Conservation (phyloP, 352 stramenopile species). For the Globisporangium takayamanum region DNA sequence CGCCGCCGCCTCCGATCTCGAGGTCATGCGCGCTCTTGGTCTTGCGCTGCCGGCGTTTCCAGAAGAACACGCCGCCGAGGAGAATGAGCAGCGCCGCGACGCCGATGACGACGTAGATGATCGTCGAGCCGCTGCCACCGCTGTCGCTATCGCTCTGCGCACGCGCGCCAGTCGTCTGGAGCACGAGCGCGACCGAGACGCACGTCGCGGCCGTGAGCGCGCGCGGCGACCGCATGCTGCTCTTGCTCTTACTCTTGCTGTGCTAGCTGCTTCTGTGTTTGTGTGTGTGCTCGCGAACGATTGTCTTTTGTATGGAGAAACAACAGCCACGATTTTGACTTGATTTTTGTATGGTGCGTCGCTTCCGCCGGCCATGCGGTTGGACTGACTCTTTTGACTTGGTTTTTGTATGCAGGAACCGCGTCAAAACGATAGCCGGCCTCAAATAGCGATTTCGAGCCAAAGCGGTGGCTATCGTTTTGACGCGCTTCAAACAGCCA, state of each 20-base stretch:
- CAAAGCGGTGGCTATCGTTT: too few relatives aligned
- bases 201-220: background rate
- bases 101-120: slow-evolving; percentile 55
- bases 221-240: slow-evolving; percentile 4
- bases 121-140: slow-evolving; percentile 21
- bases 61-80: slow-evolving; percentile 42
- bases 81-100: slow-evolving; percentile 46
- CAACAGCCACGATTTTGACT: too few relatives aligned
- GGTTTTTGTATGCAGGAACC: too few relatives aligned
- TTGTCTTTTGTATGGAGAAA: too few relatives aligned
- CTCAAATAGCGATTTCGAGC: too few relatives aligned
- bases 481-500: too few relatives aligned
- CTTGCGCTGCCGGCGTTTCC: slow-evolving; percentile 33
- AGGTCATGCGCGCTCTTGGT: slow-evolving; percentile 11
- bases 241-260: background rate
- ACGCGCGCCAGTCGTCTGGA: slow-evolving; percentile 4
- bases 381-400: too few relatives aligned
- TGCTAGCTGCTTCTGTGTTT: background rate
- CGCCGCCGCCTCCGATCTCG: background rate
- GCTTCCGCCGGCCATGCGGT: too few relatives aligned
- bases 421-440: too few relatives aligned
- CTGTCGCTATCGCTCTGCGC: slow-evolving; percentile 11
- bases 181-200: slow-evolving; percentile 5
- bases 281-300: background rate
- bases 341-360: too few relatives aligned